Evolutionary conservation across 805 yeast genomes (phyloP).

Genomic region (Saitoella complicata): DNA sequence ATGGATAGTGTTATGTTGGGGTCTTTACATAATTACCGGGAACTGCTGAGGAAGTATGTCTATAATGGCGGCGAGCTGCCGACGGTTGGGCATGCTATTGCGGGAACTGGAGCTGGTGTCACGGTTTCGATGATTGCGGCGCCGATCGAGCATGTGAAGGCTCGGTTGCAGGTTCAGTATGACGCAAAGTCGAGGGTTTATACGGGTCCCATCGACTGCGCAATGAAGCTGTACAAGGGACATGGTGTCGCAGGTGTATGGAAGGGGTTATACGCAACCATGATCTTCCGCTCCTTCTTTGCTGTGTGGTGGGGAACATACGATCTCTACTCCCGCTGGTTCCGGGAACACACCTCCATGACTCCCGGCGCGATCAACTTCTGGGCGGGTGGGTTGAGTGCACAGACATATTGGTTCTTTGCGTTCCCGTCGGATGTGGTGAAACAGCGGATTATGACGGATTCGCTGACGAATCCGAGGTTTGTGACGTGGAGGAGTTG

Average conservation of each 20-base stretch:
- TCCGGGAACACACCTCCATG: slow-evolving; percentile 46
- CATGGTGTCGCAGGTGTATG: slow-evolving; percentile 37
- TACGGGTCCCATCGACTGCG: slow-evolving; percentile 68
- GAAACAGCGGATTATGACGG: slow-evolving; percentile 73
- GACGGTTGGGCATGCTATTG: slow-evolving; percentile 53
- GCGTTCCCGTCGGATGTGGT: slow-evolving; percentile 85
- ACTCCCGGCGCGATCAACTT: slow-evolving; percentile 60
- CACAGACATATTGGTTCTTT: slow-evolving; percentile 49
- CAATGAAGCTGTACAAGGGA: slow-evolving; percentile 14
- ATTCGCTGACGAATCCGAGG: slow-evolving; percentile 53
- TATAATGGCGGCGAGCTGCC: slow-evolving; percentile 56
- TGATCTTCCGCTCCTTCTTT: slow-evolving; percentile 76
- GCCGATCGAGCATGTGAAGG: slow-evolving; percentile 74
- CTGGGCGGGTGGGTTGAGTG: slow-evolving; percentile 84
- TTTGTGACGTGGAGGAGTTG: slow-evolving; percentile 54
- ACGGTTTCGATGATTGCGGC: slow-evolving; percentile 94
- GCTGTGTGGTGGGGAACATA: slow-evolving; percentile 92
- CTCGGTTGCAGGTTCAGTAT: slow-evolving; percentile 77
- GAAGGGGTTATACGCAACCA: slow-evolving; percentile 69
- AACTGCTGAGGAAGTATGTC: slow-evolving; percentile 45
- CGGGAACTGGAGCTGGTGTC: slow-evolving; percentile 70
- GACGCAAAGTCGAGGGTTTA: slow-evolving; percentile 53
- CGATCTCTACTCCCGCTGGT: slow-evolving; percentile 56
- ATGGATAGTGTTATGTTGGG: slow-evolving; percentile 79
- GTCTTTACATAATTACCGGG: slow-evolving; percentile 59